Base-by-base conservation (phyloP, 2,329 filamentous ascomycete species). In the Colletotrichum tabaci region DNA sequence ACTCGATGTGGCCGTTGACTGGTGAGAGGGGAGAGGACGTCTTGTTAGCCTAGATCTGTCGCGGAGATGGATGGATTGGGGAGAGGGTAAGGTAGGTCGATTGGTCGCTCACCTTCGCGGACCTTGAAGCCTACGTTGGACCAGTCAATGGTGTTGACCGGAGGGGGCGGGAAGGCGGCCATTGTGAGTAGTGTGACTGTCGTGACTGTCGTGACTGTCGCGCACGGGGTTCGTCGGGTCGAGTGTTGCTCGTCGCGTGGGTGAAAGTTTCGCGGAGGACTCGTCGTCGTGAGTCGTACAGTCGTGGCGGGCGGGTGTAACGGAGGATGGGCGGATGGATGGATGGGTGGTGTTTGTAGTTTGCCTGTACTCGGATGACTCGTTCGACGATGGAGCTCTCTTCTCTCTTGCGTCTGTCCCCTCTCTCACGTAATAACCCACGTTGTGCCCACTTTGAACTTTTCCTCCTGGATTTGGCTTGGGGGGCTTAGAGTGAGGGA, bases 1-100 rank as follows among this genome's bases (percentile, higher is more conserved):
- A 95, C 84, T 98, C 94, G 80, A 98, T 91, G 84, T 98, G 96
- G 77, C 96, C 96, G 79, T 98, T 97, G 79, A 98, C 95, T 94
- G 77, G 30, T 30, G 8, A 21, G n/a, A 15, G 49, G 40, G 4
- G 4, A 58, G 26, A 30, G 30, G 30, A 30, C 30, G 49, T 10
- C 3, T 21, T 3, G 53, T 73, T 58, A 73, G 66, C 46, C 1
- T 52, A 1, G 30, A 30, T 7, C 26, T 7, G 12, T 23, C 12
- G 30, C 6, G 30, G 30, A 30, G 30, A 30, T 30, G 5, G 30
- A 30, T 30, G 30, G 30, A 30, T 18, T 6, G 18, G 4, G 30
- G 10, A 4, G 7, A 42, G 30, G 30, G 0, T 3, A 21, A 21
- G 30, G 26, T 26, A 12, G 3, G 1, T n/a, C 1, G 23, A 23